Conservation (phyloP, 2,329 filamentous ascomycete genomes). For the Hawksworthiomyces lignivorus region DNA sequence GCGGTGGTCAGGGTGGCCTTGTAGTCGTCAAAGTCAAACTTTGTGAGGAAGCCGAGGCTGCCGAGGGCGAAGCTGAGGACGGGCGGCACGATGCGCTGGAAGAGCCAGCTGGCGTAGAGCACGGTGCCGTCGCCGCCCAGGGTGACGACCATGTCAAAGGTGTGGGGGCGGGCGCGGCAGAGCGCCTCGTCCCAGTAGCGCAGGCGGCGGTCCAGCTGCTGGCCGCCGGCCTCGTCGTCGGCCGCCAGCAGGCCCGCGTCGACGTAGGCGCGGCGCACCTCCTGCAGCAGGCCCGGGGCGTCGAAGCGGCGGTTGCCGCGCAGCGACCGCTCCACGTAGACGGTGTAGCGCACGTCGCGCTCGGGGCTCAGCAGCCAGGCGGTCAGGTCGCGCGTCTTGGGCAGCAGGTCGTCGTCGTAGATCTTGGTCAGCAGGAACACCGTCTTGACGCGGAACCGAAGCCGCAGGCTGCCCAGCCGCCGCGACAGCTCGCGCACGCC, state of each 20-base stretch:
- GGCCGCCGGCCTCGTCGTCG: slow-evolving; percentile 23
- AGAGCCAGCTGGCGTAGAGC: slow-evolving; percentile 91
- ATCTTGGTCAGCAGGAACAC: slow-evolving; percentile 89
- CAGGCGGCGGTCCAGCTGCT: slow-evolving; percentile 45
- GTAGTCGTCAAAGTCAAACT: slow-evolving; percentile 83
- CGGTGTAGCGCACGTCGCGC: slow-evolving; percentile 59
- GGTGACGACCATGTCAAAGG: slow-evolving; percentile 89
- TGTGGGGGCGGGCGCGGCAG: slow-evolving; percentile 69
- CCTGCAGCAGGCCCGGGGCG: slow-evolving; percentile 56
- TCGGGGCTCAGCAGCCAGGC: slow-evolving; percentile 74
- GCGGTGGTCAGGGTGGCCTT: slow-evolving; percentile 60
- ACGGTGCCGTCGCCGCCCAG: slow-evolving; percentile 96
- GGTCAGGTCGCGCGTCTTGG: slow-evolving; percentile 66
- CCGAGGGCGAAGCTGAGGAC: slow-evolving; percentile 85
- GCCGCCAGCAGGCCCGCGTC: slow-evolving; percentile 21
- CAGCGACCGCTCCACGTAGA: slow-evolving; percentile 77
- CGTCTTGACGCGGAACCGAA: slow-evolving; percentile 72
- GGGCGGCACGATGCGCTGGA: slow-evolving; percentile 89
- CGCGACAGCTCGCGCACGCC: slow-evolving; percentile 87
- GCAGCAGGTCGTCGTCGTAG: slow-evolving; percentile 75
- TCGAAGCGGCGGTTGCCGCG: slow-evolving; percentile 67
- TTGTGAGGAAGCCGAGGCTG: slow-evolving; percentile 89
- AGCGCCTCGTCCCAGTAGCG: slow-evolving; percentile 79
- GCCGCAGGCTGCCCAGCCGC: slow-evolving; percentile 70
- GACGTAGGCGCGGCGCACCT: slow-evolving; percentile 41